Percentiles rank a stretch among this genome's conserved stretches.
phyloP scores from a whole-genome alignment of 306 rosid species.

The Leucaena leucocephala region DNA sequence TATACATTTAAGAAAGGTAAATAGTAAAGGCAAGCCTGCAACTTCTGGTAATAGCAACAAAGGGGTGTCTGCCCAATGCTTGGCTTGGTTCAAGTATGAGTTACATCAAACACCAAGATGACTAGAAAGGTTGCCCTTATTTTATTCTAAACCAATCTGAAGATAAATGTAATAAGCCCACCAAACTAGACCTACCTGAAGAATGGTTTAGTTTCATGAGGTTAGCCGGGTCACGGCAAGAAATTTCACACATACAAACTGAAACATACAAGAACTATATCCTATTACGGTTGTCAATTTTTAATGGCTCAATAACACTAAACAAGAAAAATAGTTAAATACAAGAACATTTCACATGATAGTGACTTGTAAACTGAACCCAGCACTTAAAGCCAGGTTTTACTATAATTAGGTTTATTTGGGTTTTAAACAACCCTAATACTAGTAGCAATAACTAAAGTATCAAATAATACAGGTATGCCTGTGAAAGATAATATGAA shows the following conservation, averaged over 20 bases:
- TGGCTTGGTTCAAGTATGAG: no score
- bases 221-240: background rate
- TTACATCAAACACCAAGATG: background rate
- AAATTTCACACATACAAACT: background rate
- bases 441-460: background rate
- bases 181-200: background rate
- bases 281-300: background rate
- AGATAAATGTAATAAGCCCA: background rate
- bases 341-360: background rate
- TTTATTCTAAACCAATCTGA: background rate
- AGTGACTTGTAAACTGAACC: background rate
- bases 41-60: background rate
- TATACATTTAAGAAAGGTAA: background rate
- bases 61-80: background rate
- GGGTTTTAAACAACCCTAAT: background rate
- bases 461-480: background rate
- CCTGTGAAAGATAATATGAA: background rate
- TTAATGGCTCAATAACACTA: background rate
- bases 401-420: background rate
- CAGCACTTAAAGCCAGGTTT: background rate
- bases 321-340: background rate
- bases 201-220: background rate
- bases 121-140: background rate
- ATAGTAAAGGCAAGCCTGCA: background rate
- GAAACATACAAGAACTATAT: background rate